phyloP scores from a whole-genome alignment of 371 early-diverging fungal species.

The Saksenaea vasiformis region DNA sequence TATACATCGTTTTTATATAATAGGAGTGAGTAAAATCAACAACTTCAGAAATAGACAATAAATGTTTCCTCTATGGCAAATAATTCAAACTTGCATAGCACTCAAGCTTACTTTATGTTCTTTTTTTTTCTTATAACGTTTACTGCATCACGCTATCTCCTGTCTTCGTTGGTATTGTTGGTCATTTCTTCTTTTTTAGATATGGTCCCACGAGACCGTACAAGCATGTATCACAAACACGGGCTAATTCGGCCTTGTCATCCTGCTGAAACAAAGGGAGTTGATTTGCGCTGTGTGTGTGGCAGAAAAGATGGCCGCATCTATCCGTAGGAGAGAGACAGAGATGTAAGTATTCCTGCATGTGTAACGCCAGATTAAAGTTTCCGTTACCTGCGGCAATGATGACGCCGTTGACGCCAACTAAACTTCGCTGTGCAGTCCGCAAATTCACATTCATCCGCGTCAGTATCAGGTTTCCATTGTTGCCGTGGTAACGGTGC shows the following conservation, averaged over 20 bases:
- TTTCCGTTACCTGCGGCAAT: constrained; percentile 23
- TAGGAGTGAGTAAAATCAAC: too few relatives aligned
- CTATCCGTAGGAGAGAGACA: constrained; percentile 1
- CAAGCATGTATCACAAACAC: constrained; percentile 26
- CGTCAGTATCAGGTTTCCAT: constrained; percentile 19
- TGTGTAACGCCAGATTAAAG: not conserved
- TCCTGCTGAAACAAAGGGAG: constrained; percentile 18
- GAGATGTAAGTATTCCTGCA: not conserved
- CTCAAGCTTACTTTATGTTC: too few relatives aligned
- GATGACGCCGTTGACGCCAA: constrained; percentile 22
- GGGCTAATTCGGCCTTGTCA: constrained; percentile 17
- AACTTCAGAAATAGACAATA: too few relatives aligned
- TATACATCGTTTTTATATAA: too few relatives aligned
- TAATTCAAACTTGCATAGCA: too few relatives aligned
- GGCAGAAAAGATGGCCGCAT: constrained; percentile 22
- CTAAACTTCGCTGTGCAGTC: constrained; percentile 14
- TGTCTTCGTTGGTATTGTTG: too few relatives aligned
- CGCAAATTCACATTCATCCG: constrained; percentile 13
- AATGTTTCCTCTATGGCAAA: too few relatives aligned
- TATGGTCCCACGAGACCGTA: constrained; percentile 1
- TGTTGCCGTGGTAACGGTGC: not conserved
- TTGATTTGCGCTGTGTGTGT: constrained; percentile 20
- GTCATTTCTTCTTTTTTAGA: constrained; percentile 1
- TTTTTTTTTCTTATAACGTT: too few relatives aligned
- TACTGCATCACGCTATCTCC: too few relatives aligned